Conservation (phyloP, 2,329 filamentous ascomycete species). For the Cordyceps cicadae region DNA sequence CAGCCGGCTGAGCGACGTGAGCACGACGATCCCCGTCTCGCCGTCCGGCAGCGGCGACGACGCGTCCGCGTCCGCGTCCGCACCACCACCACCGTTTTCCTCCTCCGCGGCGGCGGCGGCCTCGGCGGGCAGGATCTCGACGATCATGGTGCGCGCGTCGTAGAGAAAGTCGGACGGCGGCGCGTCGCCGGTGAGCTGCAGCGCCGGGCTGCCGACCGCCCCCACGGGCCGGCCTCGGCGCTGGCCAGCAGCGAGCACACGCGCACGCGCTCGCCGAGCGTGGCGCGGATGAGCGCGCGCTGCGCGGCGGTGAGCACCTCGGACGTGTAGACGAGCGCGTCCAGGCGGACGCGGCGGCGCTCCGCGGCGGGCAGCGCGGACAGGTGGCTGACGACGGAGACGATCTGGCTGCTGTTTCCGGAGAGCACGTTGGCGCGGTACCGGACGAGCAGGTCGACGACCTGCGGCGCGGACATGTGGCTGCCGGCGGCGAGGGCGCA, state of each 20-base stretch:
- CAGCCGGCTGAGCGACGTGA: conserved; percentile 33
- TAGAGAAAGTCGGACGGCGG: conserved; percentile 28
- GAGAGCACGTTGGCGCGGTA: conserved; percentile 30
- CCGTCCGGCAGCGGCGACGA: conserved; percentile 23
- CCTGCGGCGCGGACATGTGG: conserved; percentile 18
- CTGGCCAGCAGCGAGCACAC: conserved; percentile 35
- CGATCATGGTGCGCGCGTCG: conserved; percentile 26
- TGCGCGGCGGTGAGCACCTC: conserved; percentile 30
- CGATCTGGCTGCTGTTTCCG: conserved; percentile 30
- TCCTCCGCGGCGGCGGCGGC: too few relatives aligned
- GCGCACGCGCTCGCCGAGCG: conserved; percentile 22
- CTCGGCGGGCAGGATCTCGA: conserved; percentile 31
- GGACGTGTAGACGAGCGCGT: conserved; percentile 38
- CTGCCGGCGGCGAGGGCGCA: conserved; percentile 30
- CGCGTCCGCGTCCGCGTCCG: too few relatives aligned
- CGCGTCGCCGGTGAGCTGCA: conserved; percentile 19
- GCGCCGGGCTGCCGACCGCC: conserved; percentile 22
- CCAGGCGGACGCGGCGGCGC: conserved; percentile 21
- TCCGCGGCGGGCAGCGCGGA: conserved; percentile 19
- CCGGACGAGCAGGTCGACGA: conserved; percentile 20
- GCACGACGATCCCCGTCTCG: conserved; percentile 29
- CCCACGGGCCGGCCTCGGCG: conserved; percentile 35
- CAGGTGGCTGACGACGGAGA: conserved; percentile 28
- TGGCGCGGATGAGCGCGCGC: conserved; percentile 20
- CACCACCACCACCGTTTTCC: too few relatives aligned